These are phyloP conservation scores for Volutella citrinella DNA, from an alignment of 2,329 filamentous ascomycete genomes.

Conservation along the genomic window DNA sequence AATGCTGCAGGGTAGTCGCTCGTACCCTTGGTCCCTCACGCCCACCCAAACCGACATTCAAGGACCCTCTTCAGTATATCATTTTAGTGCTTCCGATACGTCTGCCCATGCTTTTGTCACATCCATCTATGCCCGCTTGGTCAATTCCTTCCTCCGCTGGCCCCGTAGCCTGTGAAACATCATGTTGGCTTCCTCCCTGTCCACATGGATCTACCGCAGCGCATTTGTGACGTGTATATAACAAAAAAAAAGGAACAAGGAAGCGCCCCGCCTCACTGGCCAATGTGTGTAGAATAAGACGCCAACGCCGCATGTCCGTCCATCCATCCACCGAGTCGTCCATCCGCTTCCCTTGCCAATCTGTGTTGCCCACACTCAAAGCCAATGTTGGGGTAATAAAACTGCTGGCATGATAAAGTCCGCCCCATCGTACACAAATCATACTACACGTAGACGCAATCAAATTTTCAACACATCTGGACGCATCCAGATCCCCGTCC, in stretches of 20 bases:
- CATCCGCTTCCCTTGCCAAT: conserved; percentile 20
- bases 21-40: background rate
- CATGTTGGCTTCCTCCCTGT: conserved; percentile 14
- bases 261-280: conserved; percentile 23
- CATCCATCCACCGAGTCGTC: conserved; percentile 17
- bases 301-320: conserved; percentile 26
- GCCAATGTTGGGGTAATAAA: too few relatives aligned
- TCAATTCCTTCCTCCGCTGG: too few relatives aligned
- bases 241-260: conserved; percentile 8
- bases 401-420: conserved; percentile 14
- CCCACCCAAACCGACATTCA: too few relatives aligned
- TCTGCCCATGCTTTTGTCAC: conserved; percentile 26
- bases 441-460: conserved; percentile 12
- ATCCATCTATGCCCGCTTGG: conserved; percentile 23
- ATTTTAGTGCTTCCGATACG: conserved; percentile 27
- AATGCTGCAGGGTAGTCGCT: background rate
- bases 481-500: conserved; percentile 25
- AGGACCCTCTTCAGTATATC: conserved; percentile 24
- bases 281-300: conserved; percentile 28
- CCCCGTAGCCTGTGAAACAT: conserved; percentile 23
- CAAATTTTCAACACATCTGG: conserved; percentile 13
- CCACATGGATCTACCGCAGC: conserved; percentile 8
- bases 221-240: conserved; percentile 25
- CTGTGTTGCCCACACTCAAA: too few relatives aligned
- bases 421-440: conserved; percentile 24